These are phyloP conservation scores for Blastobotrys parvus DNA, from an alignment of 805 yeast species.

Conservation along the genomic window DNA sequence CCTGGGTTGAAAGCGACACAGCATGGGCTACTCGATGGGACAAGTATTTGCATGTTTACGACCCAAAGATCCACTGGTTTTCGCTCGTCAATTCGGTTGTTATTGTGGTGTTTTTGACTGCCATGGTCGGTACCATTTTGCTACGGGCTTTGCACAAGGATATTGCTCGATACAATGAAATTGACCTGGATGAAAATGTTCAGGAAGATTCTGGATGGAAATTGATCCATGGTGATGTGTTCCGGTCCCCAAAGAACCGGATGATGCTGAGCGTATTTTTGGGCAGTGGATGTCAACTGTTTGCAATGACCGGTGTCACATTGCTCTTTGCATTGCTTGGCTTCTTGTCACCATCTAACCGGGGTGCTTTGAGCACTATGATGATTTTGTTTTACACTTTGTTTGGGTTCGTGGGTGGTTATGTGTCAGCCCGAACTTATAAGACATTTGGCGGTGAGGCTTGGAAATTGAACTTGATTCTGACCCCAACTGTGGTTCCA, in stretches of 20 bases:
- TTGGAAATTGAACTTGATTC: slow-evolving; percentile 77
- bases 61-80: slow-evolving; percentile 94
- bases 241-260: slow-evolving; percentile 68
- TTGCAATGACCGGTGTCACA: slow-evolving; percentile 66
- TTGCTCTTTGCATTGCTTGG: slow-evolving; percentile 82
- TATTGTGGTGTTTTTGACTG: slow-evolving; percentile 67
- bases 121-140: slow-evolving; percentile 71
- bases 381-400: slow-evolving; percentile 78
- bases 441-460: slow-evolving; percentile 85
- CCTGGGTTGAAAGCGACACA: slow-evolving; percentile 59
- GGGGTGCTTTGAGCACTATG: slow-evolving; percentile 88
- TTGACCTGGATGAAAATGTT: slow-evolving; percentile 72
- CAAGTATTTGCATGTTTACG: slow-evolving; percentile 83
- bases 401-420: slow-evolving; percentile 78
- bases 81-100: slow-evolving; percentile 80
- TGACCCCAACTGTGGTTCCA: slow-evolving; percentile 86
- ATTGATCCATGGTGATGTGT: slow-evolving; percentile 88
- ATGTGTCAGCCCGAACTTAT: slow-evolving; percentile 76
- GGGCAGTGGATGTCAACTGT: slow-evolving; percentile 83
- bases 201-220: slow-evolving; percentile 98
- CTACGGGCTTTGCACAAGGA: slow-evolving; percentile 76
- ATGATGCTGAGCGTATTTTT: slow-evolving; percentile 69
- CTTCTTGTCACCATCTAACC: slow-evolving; percentile 82
- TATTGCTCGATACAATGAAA: slow-evolving; percentile 79
- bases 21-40: slow-evolving; percentile 99